A percentile compares a stretch with the other conserved stretches of the same genome.
Evolutionary conservation across 1,139 yeast species (phyloP).

Genomic region (Magnusiomyces suaveolens): DNA sequence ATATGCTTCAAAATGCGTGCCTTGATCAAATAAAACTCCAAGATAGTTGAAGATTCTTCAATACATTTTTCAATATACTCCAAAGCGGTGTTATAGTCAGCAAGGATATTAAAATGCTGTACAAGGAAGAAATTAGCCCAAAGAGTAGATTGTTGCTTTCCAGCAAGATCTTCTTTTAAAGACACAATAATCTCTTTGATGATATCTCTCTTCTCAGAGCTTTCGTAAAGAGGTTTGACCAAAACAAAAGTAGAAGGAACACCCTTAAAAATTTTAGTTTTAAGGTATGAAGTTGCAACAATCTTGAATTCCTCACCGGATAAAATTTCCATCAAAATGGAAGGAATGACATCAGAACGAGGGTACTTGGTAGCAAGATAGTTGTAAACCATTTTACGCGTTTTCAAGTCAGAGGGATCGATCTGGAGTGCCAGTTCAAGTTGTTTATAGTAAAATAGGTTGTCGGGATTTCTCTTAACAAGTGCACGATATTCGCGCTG

Average conservation of each 20-base stretch:
- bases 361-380: slow-evolving; percentile 67
- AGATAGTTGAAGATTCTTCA: slow-evolving; percentile 57
- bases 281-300: slow-evolving; percentile 45
- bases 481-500: slow-evolving; percentile 57
- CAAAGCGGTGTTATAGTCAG: slow-evolving; percentile 44
- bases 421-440: slow-evolving; percentile 53
- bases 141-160: slow-evolving; percentile 30
- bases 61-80: slow-evolving; percentile 55
- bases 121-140: slow-evolving; percentile 80
- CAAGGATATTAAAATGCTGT: slow-evolving; percentile 59
- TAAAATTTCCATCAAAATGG: slow-evolving; percentile 67
- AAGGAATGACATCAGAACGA: slow-evolving; percentile 68
- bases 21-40: slow-evolving; percentile 69
- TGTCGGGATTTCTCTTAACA: slow-evolving; percentile 80
- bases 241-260: slow-evolving; percentile 88
- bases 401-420: slow-evolving; percentile 24
- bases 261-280: slow-evolving; percentile 59
- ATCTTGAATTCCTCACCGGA: slow-evolving; percentile 44
- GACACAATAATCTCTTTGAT: slow-evolving; percentile 49
- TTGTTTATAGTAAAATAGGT: slow-evolving; percentile 50
- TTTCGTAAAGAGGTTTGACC: slow-evolving; percentile 67
- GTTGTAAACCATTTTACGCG: slow-evolving; percentile 41
- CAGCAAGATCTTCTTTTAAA: slow-evolving; percentile 31
- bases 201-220: slow-evolving; percentile 38
- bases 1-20: slow-evolving; percentile 72